phyloP scores from a whole-genome alignment of 2,329 filamentous ascomycete species.

The Hypoxylon sp. region DNA sequence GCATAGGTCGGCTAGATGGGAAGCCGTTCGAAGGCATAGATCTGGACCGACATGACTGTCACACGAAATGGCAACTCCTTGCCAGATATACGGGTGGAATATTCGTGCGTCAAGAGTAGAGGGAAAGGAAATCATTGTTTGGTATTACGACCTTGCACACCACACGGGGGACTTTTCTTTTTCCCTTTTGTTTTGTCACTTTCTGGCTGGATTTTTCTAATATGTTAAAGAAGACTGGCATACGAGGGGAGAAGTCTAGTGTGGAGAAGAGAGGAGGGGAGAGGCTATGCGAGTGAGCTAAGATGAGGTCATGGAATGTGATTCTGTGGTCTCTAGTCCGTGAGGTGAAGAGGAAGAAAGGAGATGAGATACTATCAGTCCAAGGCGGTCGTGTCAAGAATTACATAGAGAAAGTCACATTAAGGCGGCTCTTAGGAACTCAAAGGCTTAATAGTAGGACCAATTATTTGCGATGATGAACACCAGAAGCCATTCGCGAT shows the following conservation, averaged over 20 bases:
- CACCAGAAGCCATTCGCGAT: slow-evolving; percentile 18
- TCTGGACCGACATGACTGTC: slow-evolving; percentile 25
- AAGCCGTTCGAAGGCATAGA: slow-evolving; percentile 34
- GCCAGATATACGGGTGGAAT: slow-evolving; percentile 16
- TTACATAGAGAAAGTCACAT: slow-evolving; percentile 25
- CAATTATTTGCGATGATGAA: slow-evolving; percentile 33
- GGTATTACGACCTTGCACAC: slow-evolving; percentile 37
- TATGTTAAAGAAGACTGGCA: slow-evolving; percentile 40
- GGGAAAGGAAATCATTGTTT: slow-evolving; percentile 27
- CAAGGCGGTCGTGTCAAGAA: slow-evolving; percentile 31
- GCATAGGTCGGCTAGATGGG: background rate
- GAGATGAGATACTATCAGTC: slow-evolving; percentile 5
- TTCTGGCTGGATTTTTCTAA: slow-evolving; percentile 46
- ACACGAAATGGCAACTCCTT: slow-evolving; percentile 11
- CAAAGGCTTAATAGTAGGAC: slow-evolving; percentile 38
- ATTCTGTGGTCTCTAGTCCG: slow-evolving; percentile 3
- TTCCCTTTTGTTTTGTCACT: slow-evolving; percentile 39
- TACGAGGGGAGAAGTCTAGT: slow-evolving; percentile 24
- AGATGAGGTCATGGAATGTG: slow-evolving; percentile 10
- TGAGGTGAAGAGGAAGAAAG: slow-evolving; percentile 28
- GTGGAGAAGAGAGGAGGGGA: background rate
- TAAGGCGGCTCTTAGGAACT: slow-evolving; percentile 33
- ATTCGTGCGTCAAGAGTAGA: slow-evolving; percentile 17
- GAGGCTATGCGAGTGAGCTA: no score
- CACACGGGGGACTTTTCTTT: slow-evolving; percentile 36